Evolutionary conservation across 305 asterid genomes (phyloP).

Genomic region (Fraxinus latifolia): DNA sequence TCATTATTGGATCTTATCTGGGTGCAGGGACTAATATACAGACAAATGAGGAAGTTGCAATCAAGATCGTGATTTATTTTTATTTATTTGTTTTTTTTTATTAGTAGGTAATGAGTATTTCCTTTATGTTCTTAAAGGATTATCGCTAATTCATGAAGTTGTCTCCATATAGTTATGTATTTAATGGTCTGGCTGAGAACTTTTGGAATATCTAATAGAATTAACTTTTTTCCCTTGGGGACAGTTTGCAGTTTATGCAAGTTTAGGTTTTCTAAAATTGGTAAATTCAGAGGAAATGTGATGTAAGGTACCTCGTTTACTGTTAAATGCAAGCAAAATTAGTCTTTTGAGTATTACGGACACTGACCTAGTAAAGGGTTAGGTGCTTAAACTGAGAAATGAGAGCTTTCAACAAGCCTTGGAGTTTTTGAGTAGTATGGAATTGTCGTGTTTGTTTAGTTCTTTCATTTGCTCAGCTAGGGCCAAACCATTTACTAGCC

Average conservation of each 20-base stretch:
- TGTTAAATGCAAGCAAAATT: not conserved
- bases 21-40: conserved; percentile 60
- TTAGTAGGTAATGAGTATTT: not conserved
- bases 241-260: not conserved
- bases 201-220: not conserved
- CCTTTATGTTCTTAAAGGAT: not conserved
- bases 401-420: not conserved
- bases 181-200: not conserved
- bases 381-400: not conserved
- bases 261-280: not conserved
- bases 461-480: not conserved
- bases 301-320: not conserved
- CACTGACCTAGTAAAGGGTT: not conserved
- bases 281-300: not conserved
- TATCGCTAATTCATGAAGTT: conserved; percentile 5
- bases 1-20: conserved; percentile 23
- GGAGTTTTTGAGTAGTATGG: not conserved
- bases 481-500: not conserved
- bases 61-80: conserved; percentile 51
- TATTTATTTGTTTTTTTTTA: not conserved
- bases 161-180: conserved; percentile 7
- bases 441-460: not conserved
- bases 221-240: not conserved
- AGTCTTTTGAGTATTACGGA: not conserved
- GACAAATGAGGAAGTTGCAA: conserved; percentile 75